Conservation (phyloP, 495 filamentous ascomycete species). For the Penicillium ochrochloron region DNA sequence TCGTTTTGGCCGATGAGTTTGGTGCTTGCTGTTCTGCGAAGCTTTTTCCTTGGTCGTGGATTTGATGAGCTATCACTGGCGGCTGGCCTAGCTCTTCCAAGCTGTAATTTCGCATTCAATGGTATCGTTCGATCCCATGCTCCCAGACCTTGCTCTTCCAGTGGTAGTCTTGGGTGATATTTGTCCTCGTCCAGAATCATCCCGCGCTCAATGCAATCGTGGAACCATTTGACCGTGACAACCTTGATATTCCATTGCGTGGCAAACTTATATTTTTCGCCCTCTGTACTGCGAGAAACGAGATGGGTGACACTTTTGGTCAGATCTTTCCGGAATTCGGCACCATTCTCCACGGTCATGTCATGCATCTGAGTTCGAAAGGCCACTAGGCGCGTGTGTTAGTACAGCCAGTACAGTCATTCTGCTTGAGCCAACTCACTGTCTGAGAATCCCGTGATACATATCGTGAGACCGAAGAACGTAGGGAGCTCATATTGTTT, state of each 20-base stretch:
- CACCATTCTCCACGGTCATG: slow-evolving; percentile 69
- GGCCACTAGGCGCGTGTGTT: slow-evolving; percentile 49
- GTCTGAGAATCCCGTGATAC: slow-evolving; percentile 89
- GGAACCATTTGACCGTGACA: slow-evolving; percentile 82
- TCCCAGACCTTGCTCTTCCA: slow-evolving; percentile 71
- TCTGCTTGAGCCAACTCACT: slow-evolving; percentile 51
- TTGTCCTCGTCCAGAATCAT: slow-evolving; percentile 86
- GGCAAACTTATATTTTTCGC: slow-evolving; percentile 88
- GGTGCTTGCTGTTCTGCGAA: slow-evolving; percentile 79
- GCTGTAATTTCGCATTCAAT: slow-evolving; percentile 37
- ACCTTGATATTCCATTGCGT: slow-evolving; percentile 76
- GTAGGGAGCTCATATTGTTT: slow-evolving; percentile 61
- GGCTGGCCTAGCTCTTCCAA: slow-evolving; percentile 13
- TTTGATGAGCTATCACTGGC: slow-evolving; percentile 33
- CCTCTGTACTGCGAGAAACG: slow-evolving; percentile 75
- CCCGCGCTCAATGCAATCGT: slow-evolving; percentile 84
- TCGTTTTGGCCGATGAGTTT: slow-evolving; percentile 79
- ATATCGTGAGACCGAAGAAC: slow-evolving; percentile 71
- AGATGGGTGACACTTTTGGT: slow-evolving; percentile 83
- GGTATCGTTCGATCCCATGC: slow-evolving; percentile 68
- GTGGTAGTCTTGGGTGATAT: slow-evolving; percentile 74
- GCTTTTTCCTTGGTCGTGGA: slow-evolving; percentile 57
- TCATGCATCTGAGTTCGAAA: slow-evolving; percentile 71
- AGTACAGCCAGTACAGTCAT: background rate
- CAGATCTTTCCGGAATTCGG: slow-evolving; percentile 81